Conservation (phyloP, 1,284 basidiomycete genomes). For the Trichosporon ovoides region DNA sequence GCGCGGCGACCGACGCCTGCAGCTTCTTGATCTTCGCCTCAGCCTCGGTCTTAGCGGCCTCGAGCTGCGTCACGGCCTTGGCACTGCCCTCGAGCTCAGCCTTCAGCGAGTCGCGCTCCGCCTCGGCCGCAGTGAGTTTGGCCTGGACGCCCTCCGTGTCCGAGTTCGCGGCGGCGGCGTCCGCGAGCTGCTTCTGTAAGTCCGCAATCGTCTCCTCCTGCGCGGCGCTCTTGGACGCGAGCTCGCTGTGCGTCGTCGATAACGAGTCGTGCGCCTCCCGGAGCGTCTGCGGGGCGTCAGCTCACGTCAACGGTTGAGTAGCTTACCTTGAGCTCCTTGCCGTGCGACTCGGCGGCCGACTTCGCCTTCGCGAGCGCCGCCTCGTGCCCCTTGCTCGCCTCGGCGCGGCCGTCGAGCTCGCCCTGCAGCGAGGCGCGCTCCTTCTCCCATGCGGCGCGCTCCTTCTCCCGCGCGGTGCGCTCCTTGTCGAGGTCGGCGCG, state of each 20-base stretch:
- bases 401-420: slow-evolving; percentile 9
- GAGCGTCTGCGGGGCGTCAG: slow-evolving; percentile 15
- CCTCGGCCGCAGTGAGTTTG: slow-evolving; percentile 15
- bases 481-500: slow-evolving; percentile 16
- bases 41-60: slow-evolving; percentile 9
- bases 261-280: slow-evolving; percentile 24
- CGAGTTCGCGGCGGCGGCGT: slow-evolving; percentile 9
- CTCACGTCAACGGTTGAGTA: neutral
- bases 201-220: slow-evolving; percentile 23
- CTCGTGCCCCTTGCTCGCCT: slow-evolving; percentile 7
- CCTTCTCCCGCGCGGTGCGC: slow-evolving; percentile 13
- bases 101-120: slow-evolving; percentile 16
- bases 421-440: slow-evolving; percentile 17
- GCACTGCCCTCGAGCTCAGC: slow-evolving; percentile 16
- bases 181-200: slow-evolving; percentile 23
- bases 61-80: slow-evolving; percentile 9
- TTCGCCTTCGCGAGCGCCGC: slow-evolving; percentile 14
- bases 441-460: slow-evolving; percentile 12
- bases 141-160: slow-evolving; percentile 8
- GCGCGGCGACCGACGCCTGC: slow-evolving; percentile 1
- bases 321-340: slow-evolving; percentile 22
- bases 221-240: slow-evolving; percentile 14
- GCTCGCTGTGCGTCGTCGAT: slow-evolving; percentile 21
- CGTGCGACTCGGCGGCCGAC: slow-evolving; percentile 11
- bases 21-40: neutral